phyloP scores from a whole-genome alignment of 2,329 filamentous ascomycete species.

The Cordyceps pruinosa region DNA sequence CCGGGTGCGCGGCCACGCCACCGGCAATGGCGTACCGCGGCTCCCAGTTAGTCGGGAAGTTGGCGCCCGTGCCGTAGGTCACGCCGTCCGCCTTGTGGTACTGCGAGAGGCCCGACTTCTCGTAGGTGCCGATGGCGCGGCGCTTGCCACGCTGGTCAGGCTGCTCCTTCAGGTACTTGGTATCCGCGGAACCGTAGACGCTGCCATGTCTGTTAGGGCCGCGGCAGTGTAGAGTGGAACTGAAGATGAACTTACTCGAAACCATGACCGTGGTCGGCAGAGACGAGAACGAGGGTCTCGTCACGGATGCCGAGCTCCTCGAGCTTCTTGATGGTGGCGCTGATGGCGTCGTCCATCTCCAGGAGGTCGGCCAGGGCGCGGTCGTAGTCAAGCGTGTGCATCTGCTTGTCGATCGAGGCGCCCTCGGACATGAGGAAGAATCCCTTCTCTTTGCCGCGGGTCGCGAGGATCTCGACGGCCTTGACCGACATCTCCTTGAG shows the following conservation, averaged over 20 bases:
- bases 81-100: conserved; percentile 58
- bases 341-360: conserved; percentile 77
- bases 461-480: conserved; percentile 71
- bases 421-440: conserved; percentile 88
- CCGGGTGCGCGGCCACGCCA: conserved; percentile 64
- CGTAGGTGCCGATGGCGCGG: conserved; percentile 65
- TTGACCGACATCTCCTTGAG: conserved; percentile 88
- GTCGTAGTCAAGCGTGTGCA: conserved; percentile 81
- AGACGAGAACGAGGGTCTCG: conserved; percentile 72
- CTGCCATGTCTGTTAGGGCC: conserved; percentile 19
- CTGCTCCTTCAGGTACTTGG: conserved; percentile 63
- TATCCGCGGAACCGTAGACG: conserved; percentile 76
- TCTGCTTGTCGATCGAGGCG: conserved; percentile 82
- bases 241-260: conserved; percentile 51
- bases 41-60: conserved; percentile 81
- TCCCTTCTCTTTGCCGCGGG: conserved; percentile 58
- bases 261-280: conserved; percentile 83
- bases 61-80: conserved; percentile 63
- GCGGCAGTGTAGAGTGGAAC: rapidly evolving
- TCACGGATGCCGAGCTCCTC: conserved; percentile 58
- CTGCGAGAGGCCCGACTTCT: conserved; percentile 65
- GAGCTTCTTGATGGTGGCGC: conserved; percentile 66
- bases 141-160: conserved; percentile 65
- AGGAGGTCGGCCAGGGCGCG: conserved; percentile 77
- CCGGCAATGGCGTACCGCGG: conserved; percentile 74